A percentile compares a stretch with the other conserved stretches of the same genome.
Conservation (phyloP, 2,329 filamentous ascomycete genomes). For the Monosporascus sp. region DNA sequence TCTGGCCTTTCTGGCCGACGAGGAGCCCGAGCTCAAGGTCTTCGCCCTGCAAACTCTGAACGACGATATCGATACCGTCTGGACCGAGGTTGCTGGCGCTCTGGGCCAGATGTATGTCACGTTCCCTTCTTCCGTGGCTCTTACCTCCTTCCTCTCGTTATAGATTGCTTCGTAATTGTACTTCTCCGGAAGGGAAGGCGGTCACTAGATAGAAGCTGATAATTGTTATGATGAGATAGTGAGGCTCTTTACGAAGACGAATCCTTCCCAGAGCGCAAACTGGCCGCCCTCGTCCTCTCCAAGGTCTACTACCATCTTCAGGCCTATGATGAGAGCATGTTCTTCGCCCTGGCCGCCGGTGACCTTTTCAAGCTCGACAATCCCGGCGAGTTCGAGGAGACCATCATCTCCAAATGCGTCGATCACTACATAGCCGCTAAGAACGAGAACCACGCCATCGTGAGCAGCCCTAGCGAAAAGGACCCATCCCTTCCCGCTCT, state of each 20-base stretch:
- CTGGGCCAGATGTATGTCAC: slow-evolving; percentile 79
- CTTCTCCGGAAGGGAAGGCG: too few relatives aligned
- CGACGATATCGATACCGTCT: slow-evolving; percentile 92
- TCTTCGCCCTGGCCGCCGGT: slow-evolving; percentile 89
- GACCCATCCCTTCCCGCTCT: slow-evolving; percentile 58
- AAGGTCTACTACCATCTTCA: slow-evolving; percentile 99
- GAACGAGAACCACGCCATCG: slow-evolving; percentile 44
- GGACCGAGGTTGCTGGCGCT: slow-evolving; percentile 92
- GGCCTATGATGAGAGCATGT: slow-evolving; percentile 99
- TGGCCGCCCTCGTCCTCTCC: slow-evolving; percentile 88
- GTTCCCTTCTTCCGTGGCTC: background rate
- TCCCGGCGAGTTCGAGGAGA: slow-evolving; percentile 95
- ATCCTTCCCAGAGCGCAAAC: slow-evolving; percentile 84
- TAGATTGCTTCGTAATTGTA: too few relatives aligned
- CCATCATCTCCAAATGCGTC: slow-evolving; percentile 96
- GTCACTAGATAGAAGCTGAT: slow-evolving; percentile 12
- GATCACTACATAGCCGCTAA: slow-evolving; percentile 90
- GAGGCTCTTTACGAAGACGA: slow-evolving; percentile 98
- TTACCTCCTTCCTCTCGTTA: slow-evolving; percentile 9
- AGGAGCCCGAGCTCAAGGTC: slow-evolving; percentile 87
- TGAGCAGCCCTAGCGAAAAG: slow-evolving; percentile 29
- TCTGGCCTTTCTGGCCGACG: slow-evolving; percentile 90
- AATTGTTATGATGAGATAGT: slow-evolving; percentile 41
- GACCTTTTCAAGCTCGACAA: slow-evolving; percentile 91
- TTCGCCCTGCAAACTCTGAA: slow-evolving; percentile 95